Conservation (phyloP, 2,329 filamentous ascomycete genomes). For the Colletotrichum lindemuthianum region DNA sequence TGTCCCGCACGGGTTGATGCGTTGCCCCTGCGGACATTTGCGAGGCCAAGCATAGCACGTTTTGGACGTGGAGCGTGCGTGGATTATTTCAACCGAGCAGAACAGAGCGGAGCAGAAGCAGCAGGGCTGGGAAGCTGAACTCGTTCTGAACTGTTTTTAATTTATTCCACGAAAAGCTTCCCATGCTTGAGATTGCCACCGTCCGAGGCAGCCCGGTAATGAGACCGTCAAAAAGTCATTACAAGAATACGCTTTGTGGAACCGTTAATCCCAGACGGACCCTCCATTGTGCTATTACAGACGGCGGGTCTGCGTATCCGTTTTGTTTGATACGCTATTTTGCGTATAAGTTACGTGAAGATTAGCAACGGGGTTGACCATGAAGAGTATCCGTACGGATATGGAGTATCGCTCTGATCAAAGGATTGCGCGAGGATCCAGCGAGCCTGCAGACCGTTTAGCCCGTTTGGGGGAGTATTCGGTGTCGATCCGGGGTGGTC, state of each 20-base stretch:
- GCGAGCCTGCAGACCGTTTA: background rate
- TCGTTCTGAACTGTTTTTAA: background rate
- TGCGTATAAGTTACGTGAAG: no score
- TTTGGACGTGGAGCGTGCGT: background rate
- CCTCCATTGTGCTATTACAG: no score
- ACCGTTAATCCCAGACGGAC: no score
- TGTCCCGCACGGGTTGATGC: background rate
- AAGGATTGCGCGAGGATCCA: conserved; percentile 1
- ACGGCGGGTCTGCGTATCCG: no score
- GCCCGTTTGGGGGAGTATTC: background rate
- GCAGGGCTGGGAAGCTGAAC: no score
- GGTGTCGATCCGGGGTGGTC: conserved; percentile 14
- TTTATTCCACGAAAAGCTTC: conserved; percentile 12
- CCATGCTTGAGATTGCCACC: background rate
- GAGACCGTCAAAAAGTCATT: no score
- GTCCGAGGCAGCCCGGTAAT: background rate
- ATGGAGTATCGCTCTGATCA: conserved; percentile 8
- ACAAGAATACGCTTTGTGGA: no score
- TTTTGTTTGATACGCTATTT: background rate
- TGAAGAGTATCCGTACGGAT: no score
- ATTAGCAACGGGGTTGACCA: no score
- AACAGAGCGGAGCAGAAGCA: no score
- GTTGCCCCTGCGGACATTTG: background rate
- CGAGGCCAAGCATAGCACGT: background rate
- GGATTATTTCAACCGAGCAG: no score